Evolutionary conservation across 2,329 filamentous ascomycete species (phyloP).

Genomic region (Cordyceps javanica): DNA sequence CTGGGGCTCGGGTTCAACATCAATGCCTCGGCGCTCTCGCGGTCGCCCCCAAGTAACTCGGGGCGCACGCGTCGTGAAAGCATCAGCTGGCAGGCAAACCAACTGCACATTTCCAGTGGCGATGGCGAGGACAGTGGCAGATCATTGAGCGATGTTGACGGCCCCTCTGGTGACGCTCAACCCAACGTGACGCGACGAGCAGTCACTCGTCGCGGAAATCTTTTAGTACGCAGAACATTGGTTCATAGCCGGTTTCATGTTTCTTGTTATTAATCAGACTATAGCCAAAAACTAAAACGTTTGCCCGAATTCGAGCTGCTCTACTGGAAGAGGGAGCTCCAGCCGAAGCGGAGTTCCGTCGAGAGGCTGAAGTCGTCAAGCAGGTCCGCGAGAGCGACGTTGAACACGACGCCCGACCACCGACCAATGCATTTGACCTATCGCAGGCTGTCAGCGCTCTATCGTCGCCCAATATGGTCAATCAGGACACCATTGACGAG

Average conservation of each 20-base stretch:
- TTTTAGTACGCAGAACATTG: constrained; percentile 57
- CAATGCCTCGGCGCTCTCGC: constrained; percentile 46
- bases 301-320: constrained; percentile 85
- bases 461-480: constrained; percentile 63
- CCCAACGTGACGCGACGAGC: constrained; percentile 74
- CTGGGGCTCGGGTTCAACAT: constrained; percentile 46
- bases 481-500: constrained; percentile 60
- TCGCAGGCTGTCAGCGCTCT: constrained; percentile 51
- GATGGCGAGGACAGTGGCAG: constrained; percentile 59
- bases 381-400: constrained; percentile 89
- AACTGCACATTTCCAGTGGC: constrained; percentile 74
- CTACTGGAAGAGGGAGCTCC: constrained; percentile 83
- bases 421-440: constrained; percentile 34
- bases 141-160: constrained; percentile 40
- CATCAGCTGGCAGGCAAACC: constrained; percentile 83
- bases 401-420: constrained; percentile 45
- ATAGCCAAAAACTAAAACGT: constrained; percentile 92
- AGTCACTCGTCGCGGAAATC: constrained; percentile 81
- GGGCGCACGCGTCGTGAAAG: constrained; percentile 69
- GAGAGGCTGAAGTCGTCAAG: constrained; percentile 91
- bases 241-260: not conserved
- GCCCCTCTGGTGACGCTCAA: constrained; percentile 48
- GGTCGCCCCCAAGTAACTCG: constrained; percentile 61
- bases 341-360: constrained; percentile 78
- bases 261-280: not conserved